Evolutionary conservation across 2,329 filamentous ascomycete species (phyloP).

Genomic region (Colletotrichum sp.): DNA sequence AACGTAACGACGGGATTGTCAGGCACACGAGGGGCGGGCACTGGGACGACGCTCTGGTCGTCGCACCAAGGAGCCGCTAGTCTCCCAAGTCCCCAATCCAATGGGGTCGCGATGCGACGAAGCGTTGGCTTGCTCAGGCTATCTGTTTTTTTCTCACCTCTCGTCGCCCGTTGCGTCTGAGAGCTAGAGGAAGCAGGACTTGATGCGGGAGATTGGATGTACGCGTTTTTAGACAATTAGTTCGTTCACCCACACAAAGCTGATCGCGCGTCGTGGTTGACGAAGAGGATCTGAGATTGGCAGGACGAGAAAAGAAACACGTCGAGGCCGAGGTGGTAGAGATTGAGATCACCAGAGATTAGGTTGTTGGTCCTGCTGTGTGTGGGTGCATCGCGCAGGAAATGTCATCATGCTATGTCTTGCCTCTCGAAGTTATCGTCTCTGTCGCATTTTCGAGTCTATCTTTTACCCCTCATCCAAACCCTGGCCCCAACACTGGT

Average conservation of each 20-base stretch:
- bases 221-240: background rate
- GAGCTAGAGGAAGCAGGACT: background rate
- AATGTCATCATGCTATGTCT: no score
- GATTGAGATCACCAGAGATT: background rate
- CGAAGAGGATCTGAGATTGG: background rate
- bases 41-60: background rate
- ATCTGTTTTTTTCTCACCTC: background rate
- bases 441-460: background rate
- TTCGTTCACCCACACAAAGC: background rate
- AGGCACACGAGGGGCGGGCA: background rate
- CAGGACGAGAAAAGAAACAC: background rate
- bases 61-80: conserved; percentile 10
- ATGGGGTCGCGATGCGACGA: background rate
- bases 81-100: background rate
- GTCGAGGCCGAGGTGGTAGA: background rate
- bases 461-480: background rate
- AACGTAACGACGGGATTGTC: background rate
- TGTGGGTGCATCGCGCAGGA: background rate
- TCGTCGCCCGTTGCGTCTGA: background rate
- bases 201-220: background rate
- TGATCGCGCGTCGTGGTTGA: background rate
- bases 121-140: background rate
- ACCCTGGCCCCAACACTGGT: background rate
- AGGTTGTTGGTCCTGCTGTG: background rate
- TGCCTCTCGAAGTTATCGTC: background rate